A percentile compares a stretch with the other conserved stretches of the same genome.
Conservation (phyloP, 1,139 yeast genomes). For the Blastobotrys illinoisensis region DNA sequence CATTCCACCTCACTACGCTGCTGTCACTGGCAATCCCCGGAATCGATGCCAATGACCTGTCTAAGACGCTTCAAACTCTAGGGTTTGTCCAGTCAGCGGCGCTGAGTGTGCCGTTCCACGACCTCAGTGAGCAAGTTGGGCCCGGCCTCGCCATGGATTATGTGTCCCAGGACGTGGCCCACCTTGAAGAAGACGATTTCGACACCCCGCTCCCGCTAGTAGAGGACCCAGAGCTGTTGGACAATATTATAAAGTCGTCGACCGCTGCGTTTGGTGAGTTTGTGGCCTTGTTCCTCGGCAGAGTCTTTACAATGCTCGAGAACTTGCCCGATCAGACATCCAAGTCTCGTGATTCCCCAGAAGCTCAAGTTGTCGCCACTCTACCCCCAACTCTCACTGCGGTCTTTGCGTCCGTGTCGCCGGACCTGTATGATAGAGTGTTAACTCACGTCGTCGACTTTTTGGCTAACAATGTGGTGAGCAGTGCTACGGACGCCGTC, state of each 20-base stretch:
- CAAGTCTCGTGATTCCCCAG: conserved; percentile 30
- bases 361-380: conserved; percentile 44
- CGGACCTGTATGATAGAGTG: conserved; percentile 50
- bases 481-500: conserved; percentile 61
- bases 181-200: conserved; percentile 24
- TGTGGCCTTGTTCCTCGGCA: conserved; percentile 50
- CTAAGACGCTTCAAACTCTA: conserved; percentile 64
- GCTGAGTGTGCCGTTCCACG: conserved; percentile 61
- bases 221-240: conserved; percentile 42
- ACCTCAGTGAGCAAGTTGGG: conserved; percentile 30
- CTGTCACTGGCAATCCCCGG: conserved; percentile 70
- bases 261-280: conserved; percentile 66
- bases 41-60: conserved; percentile 82
- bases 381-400: conserved; percentile 64
- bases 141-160: conserved; percentile 65
- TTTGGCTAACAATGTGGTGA: conserved; percentile 54
- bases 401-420: conserved; percentile 65
- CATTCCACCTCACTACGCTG: conserved; percentile 76
- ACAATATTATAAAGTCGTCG: conserved; percentile 64
- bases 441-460: conserved; percentile 52
- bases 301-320: conserved; percentile 63
- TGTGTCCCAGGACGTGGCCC: conserved; percentile 45
- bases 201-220: conserved; percentile 25
- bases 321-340: conserved; percentile 50
- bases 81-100: conserved; percentile 69